Base-by-base conservation (phyloP, 805 yeast species). In the Teunomyces atbi region DNA sequence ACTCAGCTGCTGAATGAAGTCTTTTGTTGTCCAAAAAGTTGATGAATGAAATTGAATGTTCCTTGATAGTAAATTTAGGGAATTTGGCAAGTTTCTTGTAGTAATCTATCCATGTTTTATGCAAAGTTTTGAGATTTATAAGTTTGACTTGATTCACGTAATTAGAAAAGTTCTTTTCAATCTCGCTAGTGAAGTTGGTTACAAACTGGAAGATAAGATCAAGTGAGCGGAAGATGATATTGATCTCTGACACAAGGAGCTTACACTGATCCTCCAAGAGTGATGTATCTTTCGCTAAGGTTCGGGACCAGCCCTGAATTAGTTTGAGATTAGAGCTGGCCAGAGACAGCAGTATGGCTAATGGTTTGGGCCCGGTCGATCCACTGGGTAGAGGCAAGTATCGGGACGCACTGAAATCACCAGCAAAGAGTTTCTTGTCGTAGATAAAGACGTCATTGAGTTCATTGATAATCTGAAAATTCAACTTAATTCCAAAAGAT, bases 401-500 rank as follows among this genome's bases (percentile, higher is more conserved):
- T 16, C 18, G n/a, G 23, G 39, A 6, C 20, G 30, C 36, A 19
- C 8, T 21, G 27, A 21, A 11, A 10, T 60, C 62, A 10, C 55
- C 51, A 3, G 74, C 65, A 52, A 85, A 84, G 39, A 80, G 63
- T 39, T 81, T 72, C 59, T 84, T 78, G 60, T 86, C 89, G 62
- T 74, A 85, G 1, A 79, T 81, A 59, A 76, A 84, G 3, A 84
- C 68, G 48, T 82, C 86, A 44, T 67, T 69, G 26, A 76, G 60
- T 48, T 79, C 83, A 52, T 78, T 68, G 38, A 73, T 69, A 73
- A 71, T 73, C 56, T 71, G 73, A 59, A 69, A 77, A 59, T 78
- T 81, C 51, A 86, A 67, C 54, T 78, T 81, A 39, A 79, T 73
- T 0, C 91, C 91, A 59, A 77, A 82, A 1, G 89, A 80, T 2